These are phyloP conservation scores for Yarrowia bubula DNA, from an alignment of 805 yeast species.

Conservation along the genomic window DNA sequence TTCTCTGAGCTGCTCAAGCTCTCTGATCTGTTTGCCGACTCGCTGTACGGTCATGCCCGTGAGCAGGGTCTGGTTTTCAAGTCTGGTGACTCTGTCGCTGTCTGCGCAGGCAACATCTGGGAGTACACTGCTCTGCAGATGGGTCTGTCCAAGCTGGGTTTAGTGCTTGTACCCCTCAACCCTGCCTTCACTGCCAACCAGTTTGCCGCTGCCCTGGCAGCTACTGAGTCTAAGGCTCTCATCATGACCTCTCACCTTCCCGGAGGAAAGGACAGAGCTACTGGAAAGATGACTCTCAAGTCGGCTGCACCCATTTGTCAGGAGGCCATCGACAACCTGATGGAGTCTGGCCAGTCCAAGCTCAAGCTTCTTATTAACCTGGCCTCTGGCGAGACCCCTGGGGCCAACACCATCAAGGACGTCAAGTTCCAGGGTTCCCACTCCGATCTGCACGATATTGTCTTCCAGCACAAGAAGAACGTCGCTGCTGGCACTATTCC, in stretches of 20 bases:
- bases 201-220: constrained; percentile 32
- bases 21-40: constrained; percentile 12
- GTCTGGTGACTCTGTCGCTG: constrained; percentile 35
- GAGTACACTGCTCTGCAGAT: constrained; percentile 36
- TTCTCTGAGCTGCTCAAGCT: constrained; percentile 18
- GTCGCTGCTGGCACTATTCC: background rate
- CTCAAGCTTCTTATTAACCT: constrained; percentile 10
- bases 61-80: background rate
- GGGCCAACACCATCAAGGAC: constrained; percentile 13
- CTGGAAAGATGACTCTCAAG: constrained; percentile 22
- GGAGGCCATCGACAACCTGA: background rate
- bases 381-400: constrained; percentile 19
- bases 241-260: constrained; percentile 30
- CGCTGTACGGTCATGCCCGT: constrained; percentile 12
- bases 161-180: constrained; percentile 37
- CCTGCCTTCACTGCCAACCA: constrained; percentile 37
- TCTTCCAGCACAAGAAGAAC: background rate
- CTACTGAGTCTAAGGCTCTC: constrained; percentile 33
- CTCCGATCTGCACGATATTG: constrained; percentile 17
- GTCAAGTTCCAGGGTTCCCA: constrained; percentile 18
- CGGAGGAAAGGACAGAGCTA: constrained; percentile 4
- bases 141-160: constrained; percentile 36
- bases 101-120: constrained; percentile 38
- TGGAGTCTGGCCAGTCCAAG: background rate
- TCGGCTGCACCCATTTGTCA: constrained; percentile 18